Evolutionary conservation across 306 rosid genomes (phyloP).

Genomic region (Sindora glabra): DNA sequence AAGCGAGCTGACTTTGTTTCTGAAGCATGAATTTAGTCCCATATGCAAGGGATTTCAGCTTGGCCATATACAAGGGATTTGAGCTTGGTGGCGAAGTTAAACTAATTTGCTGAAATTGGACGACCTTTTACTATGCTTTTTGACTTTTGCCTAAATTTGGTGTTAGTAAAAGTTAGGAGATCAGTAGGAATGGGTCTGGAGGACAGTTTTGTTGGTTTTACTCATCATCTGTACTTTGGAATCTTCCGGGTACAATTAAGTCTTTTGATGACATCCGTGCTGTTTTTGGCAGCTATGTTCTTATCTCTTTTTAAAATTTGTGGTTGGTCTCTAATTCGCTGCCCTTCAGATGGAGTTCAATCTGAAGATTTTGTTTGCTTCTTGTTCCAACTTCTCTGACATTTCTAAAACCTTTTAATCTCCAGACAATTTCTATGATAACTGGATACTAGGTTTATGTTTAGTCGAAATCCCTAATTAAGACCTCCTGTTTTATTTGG

Average conservation of each 20-base stretch:
- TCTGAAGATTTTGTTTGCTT: conserved; percentile 2
- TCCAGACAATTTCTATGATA: not conserved
- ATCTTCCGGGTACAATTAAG: conserved; percentile 1
- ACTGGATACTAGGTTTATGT: not conserved
- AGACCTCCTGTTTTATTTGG: no score
- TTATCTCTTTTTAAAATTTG: not conserved
- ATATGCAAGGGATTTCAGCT: no score
- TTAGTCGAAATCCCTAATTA: no score
- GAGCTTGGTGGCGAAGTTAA: no score
- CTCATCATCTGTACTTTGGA: not conserved
- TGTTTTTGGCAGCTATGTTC: not conserved
- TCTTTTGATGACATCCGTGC: not conserved
- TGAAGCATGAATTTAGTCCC: no score
- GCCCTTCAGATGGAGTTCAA: not conserved
- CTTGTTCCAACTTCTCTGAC: not conserved
- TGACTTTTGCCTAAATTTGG: no score
- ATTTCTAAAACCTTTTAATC: not conserved
- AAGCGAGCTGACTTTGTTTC: not conserved
- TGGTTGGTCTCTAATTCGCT: not conserved
- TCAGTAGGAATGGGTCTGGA: not conserved
- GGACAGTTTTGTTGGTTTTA: not conserved
- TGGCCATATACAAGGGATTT: no score
- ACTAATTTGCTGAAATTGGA: no score
- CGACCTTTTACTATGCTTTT: no score
- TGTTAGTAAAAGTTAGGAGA: not conserved